Conservation (phyloP, 2,329 filamentous ascomycete genomes). For the Thielaviopsis musarum region DNA sequence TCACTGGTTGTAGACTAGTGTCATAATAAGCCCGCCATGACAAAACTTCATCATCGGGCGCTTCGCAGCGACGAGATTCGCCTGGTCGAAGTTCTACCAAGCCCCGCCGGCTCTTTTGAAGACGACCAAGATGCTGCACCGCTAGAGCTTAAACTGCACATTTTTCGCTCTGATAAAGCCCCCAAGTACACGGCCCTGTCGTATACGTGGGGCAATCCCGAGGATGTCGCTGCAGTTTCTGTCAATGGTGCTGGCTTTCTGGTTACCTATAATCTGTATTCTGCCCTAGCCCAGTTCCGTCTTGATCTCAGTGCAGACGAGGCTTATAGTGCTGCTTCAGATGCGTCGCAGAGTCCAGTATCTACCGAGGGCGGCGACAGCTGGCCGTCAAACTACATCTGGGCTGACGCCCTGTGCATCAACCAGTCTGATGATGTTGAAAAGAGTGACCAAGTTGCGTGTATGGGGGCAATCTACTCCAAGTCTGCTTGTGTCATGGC, state of each 20-base stretch:
- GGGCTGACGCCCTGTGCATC: slow-evolving; percentile 17
- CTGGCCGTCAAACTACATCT: slow-evolving; percentile 13
- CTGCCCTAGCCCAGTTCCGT: slow-evolving; percentile 17
- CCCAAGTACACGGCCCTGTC: slow-evolving; percentile 16
- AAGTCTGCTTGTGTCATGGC: slow-evolving; percentile 13
- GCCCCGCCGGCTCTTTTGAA: background rate
- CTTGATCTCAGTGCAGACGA: slow-evolving; percentile 12
- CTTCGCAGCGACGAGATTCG: slow-evolving; percentile 9
- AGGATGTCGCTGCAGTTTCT: slow-evolving; percentile 12
- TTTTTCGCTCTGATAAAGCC: slow-evolving; percentile 7
- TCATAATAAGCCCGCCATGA: background rate
- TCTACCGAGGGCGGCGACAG: background rate
- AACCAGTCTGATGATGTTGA: slow-evolving; percentile 15
- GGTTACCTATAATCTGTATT: slow-evolving; percentile 18
- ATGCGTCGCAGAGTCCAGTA: background rate
- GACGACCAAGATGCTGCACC: slow-evolving; percentile 1
- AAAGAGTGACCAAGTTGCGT: slow-evolving; percentile 15
- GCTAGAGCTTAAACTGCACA: slow-evolving; percentile 6
- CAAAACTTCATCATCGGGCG: slow-evolving; percentile 2
- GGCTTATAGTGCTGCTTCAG: background rate
- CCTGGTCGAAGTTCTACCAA: slow-evolving; percentile 11
- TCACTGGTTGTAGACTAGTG: background rate
- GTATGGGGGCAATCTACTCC: slow-evolving; percentile 16
- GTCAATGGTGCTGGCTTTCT: slow-evolving; percentile 14
- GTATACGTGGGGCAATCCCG: slow-evolving; percentile 17